Evolutionary conservation across 495 filamentous ascomycete genomes (phyloP), one percentile per base, ranked within the genome.

Genomic region (Aspergillus sclerotioniger): DNA sequence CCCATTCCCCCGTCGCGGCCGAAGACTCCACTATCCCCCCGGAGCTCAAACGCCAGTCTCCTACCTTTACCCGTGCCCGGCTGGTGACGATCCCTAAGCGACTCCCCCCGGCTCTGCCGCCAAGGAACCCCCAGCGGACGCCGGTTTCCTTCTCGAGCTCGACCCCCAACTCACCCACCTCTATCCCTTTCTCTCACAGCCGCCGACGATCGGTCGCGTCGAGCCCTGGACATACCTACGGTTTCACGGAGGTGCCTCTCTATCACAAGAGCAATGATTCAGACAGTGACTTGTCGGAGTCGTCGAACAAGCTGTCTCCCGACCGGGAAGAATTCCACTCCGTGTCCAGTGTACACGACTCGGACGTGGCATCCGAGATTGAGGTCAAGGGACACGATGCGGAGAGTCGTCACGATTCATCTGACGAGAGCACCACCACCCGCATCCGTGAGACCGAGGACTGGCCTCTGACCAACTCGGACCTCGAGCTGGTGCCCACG

Each of bases 41-140:
- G 20, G 82, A 64, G 67, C 78, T 46, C 41, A 77, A 57, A 69
- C 79, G 57, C 67, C 75, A 54, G 66, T 75, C 75, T 2, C 67
- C 75, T 4, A 77, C 82, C 2, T 80, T 90, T 43, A 81, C 81
- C 16, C 79, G 83, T 46, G 87, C 86, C 16, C 80, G 82, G 21
- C 67, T 90, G 15, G 86, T 92, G 25, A 87, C 81, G 19, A 91
- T 92, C 65, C 83, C 87, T 1, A 90, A 90, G 71, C 75, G 87
- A 29, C 71, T 84, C 3, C 78, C 86, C 7, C 88, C 89, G 12
- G 75, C 85, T 3, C 77, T 90, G 17, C 87, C 87, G 4, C 75
- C 80, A 4, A 76, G 85, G 31, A 87, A 81, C 57, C 85, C 88
- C 12, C 66, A 73, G n/a, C 76, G 78, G 47, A 62, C 51, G 65